Evolutionary conservation across 129 eudicot species (phyloP).

Genomic region (Centrapalus pauciflorus): DNA sequence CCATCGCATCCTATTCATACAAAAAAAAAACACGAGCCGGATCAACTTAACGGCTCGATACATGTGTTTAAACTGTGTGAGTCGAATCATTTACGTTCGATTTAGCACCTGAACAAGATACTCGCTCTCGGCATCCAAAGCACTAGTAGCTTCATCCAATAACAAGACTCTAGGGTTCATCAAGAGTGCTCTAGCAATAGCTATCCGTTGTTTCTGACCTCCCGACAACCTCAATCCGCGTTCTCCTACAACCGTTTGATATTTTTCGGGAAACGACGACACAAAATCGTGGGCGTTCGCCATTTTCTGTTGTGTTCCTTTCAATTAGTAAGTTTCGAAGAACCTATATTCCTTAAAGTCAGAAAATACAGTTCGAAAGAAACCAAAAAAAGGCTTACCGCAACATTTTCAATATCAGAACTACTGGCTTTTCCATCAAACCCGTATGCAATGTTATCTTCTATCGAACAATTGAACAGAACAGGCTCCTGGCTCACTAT

Average conservation of each 20-base stretch:
- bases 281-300: conserved; percentile 58
- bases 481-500: conserved; percentile 60
- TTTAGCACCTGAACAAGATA: conserved; percentile 54
- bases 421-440: conserved; percentile 38
- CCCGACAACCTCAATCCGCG: conserved; percentile 56
- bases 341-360: background rate
- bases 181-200: conserved; percentile 54
- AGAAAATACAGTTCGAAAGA: background rate
- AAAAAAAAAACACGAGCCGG: background rate
- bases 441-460: conserved; percentile 50
- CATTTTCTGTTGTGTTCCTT: conserved; percentile 35
- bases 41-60: background rate
- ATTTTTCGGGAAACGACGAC: conserved; percentile 41
- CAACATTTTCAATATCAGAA: conserved; percentile 30
- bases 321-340: conserved; percentile 5
- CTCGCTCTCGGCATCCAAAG: conserved; percentile 45
- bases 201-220: conserved; percentile 55
- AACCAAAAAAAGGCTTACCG: conserved; percentile 14
- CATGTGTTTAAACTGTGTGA: background rate
- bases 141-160: conserved; percentile 57
- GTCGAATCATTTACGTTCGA: too few relatives aligned
- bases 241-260: conserved; percentile 53
- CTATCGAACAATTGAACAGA: conserved; percentile 49
- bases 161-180: conserved; percentile 51
- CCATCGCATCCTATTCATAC: conserved; percentile 64